A percentile compares a stretch with the other conserved stretches of the same genome.
Conservation (phyloP, 2,329 filamentous ascomycete species). For the Exophiala lecanii-corni region DNA sequence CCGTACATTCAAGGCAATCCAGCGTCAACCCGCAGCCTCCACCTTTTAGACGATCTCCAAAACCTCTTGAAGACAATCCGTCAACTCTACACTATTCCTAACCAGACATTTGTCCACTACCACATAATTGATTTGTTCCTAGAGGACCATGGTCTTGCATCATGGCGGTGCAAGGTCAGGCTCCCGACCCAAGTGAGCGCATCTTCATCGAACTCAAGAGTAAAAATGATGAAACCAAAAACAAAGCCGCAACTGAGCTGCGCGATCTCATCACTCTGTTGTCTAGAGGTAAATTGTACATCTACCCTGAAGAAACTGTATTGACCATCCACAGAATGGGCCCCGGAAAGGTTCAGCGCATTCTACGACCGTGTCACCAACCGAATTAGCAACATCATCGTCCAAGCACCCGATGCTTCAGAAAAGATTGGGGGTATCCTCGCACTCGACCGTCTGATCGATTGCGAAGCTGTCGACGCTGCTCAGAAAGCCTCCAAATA, state of each 20-base stretch:
- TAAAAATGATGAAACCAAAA: slow-evolving; percentile 48
- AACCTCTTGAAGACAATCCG: not conserved
- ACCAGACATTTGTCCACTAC: not conserved
- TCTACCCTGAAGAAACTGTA: not conserved
- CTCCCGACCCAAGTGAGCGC: slow-evolving; percentile 49
- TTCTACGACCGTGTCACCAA: slow-evolving; percentile 64
- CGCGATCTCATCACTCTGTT: slow-evolving; percentile 43
- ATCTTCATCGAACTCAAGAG: slow-evolving; percentile 55
- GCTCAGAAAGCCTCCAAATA: slow-evolving; percentile 93
- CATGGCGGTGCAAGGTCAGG: slow-evolving; percentile 45
- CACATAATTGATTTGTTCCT: not conserved
- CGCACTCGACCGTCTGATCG: slow-evolving; percentile 86
- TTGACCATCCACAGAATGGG: slow-evolving; percentile 57
- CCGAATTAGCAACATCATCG: slow-evolving; percentile 67
- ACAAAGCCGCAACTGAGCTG: slow-evolving; percentile 46
- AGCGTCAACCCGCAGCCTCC: too few species aligned
- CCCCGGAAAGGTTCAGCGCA: slow-evolving; percentile 69
- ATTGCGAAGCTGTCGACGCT: slow-evolving; percentile 92
- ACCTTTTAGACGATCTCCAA: too few species aligned
- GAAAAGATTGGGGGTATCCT: slow-evolving; percentile 90
- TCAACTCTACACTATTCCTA: not conserved
- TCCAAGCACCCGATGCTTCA: slow-evolving; percentile 77
- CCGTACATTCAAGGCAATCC: too few species aligned
- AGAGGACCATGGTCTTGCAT: slow-evolving; percentile 23
- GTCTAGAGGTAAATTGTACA: slow-evolving; percentile 38